Conservation (phyloP, 2,329 filamentous ascomycete genomes). For the Pseudogymnoascus verrucosus region DNA sequence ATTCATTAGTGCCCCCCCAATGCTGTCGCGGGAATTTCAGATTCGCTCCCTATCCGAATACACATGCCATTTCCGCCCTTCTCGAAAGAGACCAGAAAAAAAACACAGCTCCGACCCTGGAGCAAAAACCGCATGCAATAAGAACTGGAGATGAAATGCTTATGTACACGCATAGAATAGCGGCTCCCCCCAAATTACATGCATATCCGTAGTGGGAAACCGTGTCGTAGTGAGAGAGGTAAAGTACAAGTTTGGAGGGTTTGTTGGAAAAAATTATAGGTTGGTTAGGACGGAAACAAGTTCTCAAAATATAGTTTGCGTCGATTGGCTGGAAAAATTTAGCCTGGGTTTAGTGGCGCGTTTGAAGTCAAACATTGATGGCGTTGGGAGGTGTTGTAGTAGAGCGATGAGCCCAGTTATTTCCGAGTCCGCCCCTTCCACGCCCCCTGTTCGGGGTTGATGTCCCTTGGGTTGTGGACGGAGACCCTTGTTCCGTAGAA, state of each 20-base stretch:
- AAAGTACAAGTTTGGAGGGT: constrained; percentile 7
- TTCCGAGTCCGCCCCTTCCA: constrained; percentile 19
- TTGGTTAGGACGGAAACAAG: constrained; percentile 3
- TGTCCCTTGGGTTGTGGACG: constrained; percentile 18
- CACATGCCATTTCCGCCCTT: not conserved
- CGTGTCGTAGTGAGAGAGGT: constrained; percentile 2
- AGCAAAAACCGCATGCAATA: constrained; percentile 8
- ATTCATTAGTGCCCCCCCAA: not conserved
- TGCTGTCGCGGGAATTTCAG: not conserved
- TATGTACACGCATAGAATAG: constrained; percentile 7
- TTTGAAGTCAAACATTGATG: constrained; percentile 7
- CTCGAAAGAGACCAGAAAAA: constrained; percentile 1
- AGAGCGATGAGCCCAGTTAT: constrained; percentile 6
- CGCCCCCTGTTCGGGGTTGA: constrained; percentile 18
- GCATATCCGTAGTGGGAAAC: constrained; percentile 4
- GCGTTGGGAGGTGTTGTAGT: not conserved
- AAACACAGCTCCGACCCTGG: not conserved
- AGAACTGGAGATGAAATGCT: constrained; percentile 2
- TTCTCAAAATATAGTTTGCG: constrained; percentile 7
- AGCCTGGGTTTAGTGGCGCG: not conserved
- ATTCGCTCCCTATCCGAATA: constrained; percentile 1
- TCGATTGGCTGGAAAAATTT: not conserved
- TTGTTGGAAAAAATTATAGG: constrained; percentile 6
- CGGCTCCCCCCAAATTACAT: constrained; percentile 7
- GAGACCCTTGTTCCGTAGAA: constrained; percentile 18